Conservation (phyloP, 2,329 filamentous ascomycete genomes). For the Xylaria digitata region DNA sequence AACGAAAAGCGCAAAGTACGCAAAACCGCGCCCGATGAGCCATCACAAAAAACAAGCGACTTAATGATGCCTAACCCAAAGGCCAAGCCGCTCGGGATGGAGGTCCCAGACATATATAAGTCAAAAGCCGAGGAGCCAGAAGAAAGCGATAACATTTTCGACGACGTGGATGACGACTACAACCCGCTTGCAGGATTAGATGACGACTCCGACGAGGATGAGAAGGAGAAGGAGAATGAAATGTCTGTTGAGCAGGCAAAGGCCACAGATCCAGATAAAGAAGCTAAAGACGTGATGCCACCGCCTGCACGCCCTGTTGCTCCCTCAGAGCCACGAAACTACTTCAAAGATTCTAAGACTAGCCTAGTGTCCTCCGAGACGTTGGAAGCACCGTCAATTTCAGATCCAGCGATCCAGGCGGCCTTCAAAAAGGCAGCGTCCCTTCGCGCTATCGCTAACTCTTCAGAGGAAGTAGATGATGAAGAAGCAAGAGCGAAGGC, state of each 20-base stretch:
- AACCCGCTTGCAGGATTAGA: conserved; percentile 72
- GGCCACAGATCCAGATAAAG: conserved; percentile 40
- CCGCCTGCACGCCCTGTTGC: conserved; percentile 58
- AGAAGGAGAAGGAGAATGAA: conserved; percentile 50
- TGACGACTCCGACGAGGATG: conserved; percentile 55
- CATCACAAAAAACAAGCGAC: conserved; percentile 53
- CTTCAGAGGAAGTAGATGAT: conserved; percentile 54
- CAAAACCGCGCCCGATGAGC: conserved; percentile 56
- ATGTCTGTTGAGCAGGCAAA: conserved; percentile 42
- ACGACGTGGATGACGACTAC: conserved; percentile 73
- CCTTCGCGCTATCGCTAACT: conserved; percentile 62
- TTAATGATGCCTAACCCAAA: conserved; percentile 65
- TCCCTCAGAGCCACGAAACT: conserved; percentile 62
- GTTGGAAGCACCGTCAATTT: conserved; percentile 66
- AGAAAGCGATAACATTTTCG: conserved; percentile 73
- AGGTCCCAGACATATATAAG: conserved; percentile 70
- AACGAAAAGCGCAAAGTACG: conserved; percentile 74
- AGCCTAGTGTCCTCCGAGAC: conserved; percentile 64
- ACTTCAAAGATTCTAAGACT: conserved; percentile 70
- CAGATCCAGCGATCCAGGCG: conserved; percentile 82
- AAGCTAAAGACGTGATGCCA: conserved; percentile 54
- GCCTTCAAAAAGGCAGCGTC: conserved; percentile 86
- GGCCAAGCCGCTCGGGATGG: conserved; percentile 71
- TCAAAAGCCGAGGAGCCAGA: conserved; percentile 61
- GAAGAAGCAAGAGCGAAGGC: conserved; percentile 66